Base-by-base conservation (phyloP, 2,329 filamentous ascomycete genomes). In the Lachnellula subtilissima region DNA sequence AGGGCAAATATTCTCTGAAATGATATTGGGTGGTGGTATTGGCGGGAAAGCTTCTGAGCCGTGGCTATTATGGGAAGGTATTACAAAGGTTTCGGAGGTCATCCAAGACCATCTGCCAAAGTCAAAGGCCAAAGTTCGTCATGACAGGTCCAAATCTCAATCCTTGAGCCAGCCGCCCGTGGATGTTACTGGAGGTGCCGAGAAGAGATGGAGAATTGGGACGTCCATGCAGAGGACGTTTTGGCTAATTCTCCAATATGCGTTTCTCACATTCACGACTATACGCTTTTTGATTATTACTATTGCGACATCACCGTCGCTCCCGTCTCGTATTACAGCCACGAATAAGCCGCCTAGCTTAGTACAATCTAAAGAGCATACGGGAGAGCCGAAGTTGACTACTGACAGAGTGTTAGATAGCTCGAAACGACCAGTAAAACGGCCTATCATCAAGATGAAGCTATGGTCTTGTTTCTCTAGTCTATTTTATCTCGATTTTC, bases 41-140 rank as follows among this genome's bases (percentile, higher is more conserved):
- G 85, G 86, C 65, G 88, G 87, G 66, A 95, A 88, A 70, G 80
- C 88, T 42, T 91, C 88, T 64, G 87, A 97, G 73, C 89, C 89
- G 23, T 95, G 90, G 89, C 81, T 97, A 67, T 73, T 97, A 63
- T 96, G 88, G 83, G 91, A 96, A 70, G 81, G 84, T 56, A 81
- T 96, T 59, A 87, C 86, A 63, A 95, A 93, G 69, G 73, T 87
- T 59, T 80, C 83, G 57, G 77, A 79, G 59, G 70, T 74, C 48
- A 67, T 80, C 61, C 71, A 72, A 64, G 66, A 68, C 48, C 65
- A 67, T 59, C 67, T 69, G 47, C 65, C 64, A 46, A 66, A 65
- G 49, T 64, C 67, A 9, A 70, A 67, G 52, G 65, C 64, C 7
- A 63, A 66, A 58, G 64, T 65, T 28, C 60, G 61, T 23, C 53